Evolutionary conservation across 148 eudicot genomes (phyloP).

Genomic region (Camellia sinensis): DNA sequence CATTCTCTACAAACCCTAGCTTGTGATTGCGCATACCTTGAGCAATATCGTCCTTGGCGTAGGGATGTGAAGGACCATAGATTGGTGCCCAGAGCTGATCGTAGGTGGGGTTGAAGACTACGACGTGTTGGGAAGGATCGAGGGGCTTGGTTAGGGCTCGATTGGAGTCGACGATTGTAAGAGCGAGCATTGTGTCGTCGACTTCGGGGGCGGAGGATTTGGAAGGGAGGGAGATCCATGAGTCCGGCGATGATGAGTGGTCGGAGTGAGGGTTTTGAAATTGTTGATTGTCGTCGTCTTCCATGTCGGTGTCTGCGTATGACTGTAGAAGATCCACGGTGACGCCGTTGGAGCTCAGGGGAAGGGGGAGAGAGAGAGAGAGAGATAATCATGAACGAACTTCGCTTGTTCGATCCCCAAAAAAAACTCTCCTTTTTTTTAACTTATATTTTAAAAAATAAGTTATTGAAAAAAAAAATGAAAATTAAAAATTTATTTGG

Average conservation of each 20-base stretch:
- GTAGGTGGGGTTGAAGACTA: slow-evolving; percentile 73
- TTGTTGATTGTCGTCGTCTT: not conserved
- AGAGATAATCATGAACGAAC: no score
- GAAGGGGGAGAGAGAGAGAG: not conserved
- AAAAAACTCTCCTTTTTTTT: no score
- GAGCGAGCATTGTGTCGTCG: slow-evolving; percentile 78
- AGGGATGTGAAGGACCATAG: slow-evolving; percentile 88
- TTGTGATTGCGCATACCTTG: slow-evolving; percentile 89
- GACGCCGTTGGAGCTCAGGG: not conserved
- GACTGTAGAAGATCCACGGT: slow-evolving; percentile 13
- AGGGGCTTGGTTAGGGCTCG: slow-evolving; percentile 47
- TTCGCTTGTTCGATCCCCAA: no score
- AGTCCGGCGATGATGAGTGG: slow-evolving; percentile 34
- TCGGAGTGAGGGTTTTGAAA: slow-evolving; percentile 7
- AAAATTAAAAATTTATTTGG: no score
- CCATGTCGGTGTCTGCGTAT: slow-evolving; percentile 1
- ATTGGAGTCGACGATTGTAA: slow-evolving; percentile 39
- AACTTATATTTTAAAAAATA: no score
- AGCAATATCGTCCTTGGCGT: slow-evolving; percentile 84
- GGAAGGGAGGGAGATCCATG: slow-evolving; percentile 46
- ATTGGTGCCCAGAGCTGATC: slow-evolving; percentile 97
- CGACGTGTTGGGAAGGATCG: slow-evolving; percentile 75
- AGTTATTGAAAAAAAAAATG: no score
- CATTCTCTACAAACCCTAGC: slow-evolving; percentile 86
- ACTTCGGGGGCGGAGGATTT: slow-evolving; percentile 82